Base-by-base conservation (phyloP, 345 rosid genomes). In the Citropsis articulata region DNA sequence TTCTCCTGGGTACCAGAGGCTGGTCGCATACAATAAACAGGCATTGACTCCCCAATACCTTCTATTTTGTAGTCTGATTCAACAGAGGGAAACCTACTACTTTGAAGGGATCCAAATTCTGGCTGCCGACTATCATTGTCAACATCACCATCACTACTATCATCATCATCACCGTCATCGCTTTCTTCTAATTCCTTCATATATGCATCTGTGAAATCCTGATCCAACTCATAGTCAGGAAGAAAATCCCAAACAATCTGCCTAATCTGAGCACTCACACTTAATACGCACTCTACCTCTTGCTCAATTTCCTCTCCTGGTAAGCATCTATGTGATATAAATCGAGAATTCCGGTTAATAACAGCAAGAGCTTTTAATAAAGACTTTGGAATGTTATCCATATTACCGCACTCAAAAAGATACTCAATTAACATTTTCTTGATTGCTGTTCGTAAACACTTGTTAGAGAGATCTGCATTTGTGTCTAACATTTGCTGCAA, bases 241-340 rank as follows among this genome's bases (percentile, higher is more conserved):
- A 86, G 83, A 78, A 82, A 81, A 84, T 91, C 91, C 91, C 86
- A 89, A 66, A 88, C 62, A 75, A 83, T 70, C 80, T 91, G 92
- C 88, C 88, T 95, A 77, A 81, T 82, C 79, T 86, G 84, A 83
- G 97, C 96, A 91, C 98, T 93, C 74, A 91, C 86, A 81, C 69
- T 84, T 74, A 95, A 78, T 72, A 91, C 81, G 75, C 92, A 88
- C 73, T 92, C 99, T 5, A 87, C 81, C 82, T 93, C 98, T 81
- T 86, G 87, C 77, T 90, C 89, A 67, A 87, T 71, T 45, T 85
- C 88, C 73, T 89, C 90, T 83, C 75, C 81, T 18, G 81, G 81
- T 72, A 64, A 85, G 77, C 77, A 53, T 72, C 78, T 74, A 33
- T 40, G 77, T 1, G 84, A 81, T 45, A 78, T 48, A 73, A 75